These are phyloP conservation scores for Musa troglodytarum DNA, from an alignment of 176 grass and related monocot species.

Conservation along the genomic window DNA sequence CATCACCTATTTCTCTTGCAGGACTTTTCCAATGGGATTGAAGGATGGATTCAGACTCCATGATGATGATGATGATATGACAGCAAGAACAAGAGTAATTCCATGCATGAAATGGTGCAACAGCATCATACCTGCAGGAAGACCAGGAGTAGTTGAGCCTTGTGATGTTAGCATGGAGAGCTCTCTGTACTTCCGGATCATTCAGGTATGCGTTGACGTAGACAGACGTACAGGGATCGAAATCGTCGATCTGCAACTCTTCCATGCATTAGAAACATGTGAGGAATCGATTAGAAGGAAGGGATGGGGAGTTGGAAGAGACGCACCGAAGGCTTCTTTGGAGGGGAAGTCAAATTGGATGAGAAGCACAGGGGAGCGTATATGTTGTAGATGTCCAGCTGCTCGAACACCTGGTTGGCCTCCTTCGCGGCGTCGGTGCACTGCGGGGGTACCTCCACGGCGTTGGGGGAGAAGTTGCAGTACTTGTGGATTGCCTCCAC, in stretches of 20 bases:
- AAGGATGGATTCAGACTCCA: too few relatives aligned
- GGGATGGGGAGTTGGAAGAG: not conserved
- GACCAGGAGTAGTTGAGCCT: slow-evolving; percentile 60
- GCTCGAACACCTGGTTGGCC: not conserved
- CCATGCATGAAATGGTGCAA: not conserved
- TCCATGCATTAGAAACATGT: too few relatives aligned
- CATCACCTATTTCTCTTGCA: too few relatives aligned
- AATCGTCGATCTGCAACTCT: slow-evolving; percentile 48
- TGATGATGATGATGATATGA: too few relatives aligned
- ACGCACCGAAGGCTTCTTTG: slow-evolving; percentile 49
- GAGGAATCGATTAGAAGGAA: not conserved
- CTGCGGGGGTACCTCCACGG: not conserved
- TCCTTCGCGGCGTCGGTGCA: slow-evolving; percentile 17
- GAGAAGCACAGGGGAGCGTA: slow-evolving; percentile 61
- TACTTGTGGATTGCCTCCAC: slow-evolving; percentile 30
- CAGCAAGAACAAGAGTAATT: too few relatives aligned
- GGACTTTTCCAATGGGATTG: too few relatives aligned
- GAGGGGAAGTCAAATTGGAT: slow-evolving; percentile 20
- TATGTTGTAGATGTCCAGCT: slow-evolving; percentile 89
- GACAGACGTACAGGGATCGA: slow-evolving; percentile 65
- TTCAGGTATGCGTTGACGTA: slow-evolving; percentile 85
- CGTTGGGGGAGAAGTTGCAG: slow-evolving; percentile 56
- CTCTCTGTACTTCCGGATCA: slow-evolving; percentile 51
- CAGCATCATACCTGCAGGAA: slow-evolving; percentile 50
- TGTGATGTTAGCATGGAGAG: slow-evolving; percentile 77